Base-by-base conservation (phyloP, 2,329 filamentous ascomycete species). In the Metarhizium brunneum region DNA sequence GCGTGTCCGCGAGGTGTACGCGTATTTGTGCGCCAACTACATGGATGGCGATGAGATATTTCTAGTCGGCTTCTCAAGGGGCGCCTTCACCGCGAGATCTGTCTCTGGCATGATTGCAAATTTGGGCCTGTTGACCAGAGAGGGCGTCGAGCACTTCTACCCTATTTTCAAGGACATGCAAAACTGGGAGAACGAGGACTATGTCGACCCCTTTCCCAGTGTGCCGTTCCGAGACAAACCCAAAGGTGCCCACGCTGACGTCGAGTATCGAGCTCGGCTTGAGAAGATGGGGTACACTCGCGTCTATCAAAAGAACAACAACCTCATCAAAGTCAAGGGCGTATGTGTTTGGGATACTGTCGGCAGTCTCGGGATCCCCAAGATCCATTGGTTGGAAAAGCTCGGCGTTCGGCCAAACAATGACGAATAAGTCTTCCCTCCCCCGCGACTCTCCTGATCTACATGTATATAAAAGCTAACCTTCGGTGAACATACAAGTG, bases 21-120 rank as follows among this genome's bases (percentile, higher is more conserved):
- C 77, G 4, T 86, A 84, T 62, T 70, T 85, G 2, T 83, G 80
- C 54, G 76, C 79, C 61, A 86, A 85, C 67, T 85, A 84, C 61
- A 73, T 74, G 54, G 74, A 77, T 54, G 79, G 79, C 2, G 81
- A 84, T 58, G 76, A 82, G 59, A 80, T 83, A 50, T 68, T 81
- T 50, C 71, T 83, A 32, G 66, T 82, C 32, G 81, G 80, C 3
- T 84, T 81, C 69, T 83, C 79, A 1, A 74, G 81, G 14, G 80
- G 80, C 4, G 81, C 80, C 4, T 84, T 82, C 60, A 84, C 79
- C 0, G 79, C 75, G 2, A 73, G 80, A n/a, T 81, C 77, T 3
- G 73, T 82, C 4, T 77, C 77, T 2, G 77, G 78, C 43, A 77
- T 82, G 71, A 72, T 82, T 47, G 71, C 70, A 0, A 69, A 72